phyloP scores from a whole-genome alignment of 2,329 filamentous ascomycete genomes.

The Trichoderma harzianum region DNA sequence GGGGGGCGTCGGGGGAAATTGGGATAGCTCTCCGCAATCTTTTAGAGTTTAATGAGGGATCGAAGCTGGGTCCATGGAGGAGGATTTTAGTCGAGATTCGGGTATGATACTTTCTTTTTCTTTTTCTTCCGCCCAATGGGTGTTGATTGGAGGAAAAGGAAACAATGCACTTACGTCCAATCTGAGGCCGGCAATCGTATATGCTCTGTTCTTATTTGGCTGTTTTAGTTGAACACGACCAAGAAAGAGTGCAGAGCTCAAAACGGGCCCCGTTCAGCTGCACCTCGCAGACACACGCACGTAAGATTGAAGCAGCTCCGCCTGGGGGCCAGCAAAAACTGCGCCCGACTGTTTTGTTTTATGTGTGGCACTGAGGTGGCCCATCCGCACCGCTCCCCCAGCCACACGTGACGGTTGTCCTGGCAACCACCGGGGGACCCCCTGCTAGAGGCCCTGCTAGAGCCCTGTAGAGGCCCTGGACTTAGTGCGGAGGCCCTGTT shows the following conservation, averaged over 20 bases:
- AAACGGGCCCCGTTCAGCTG: background rate
- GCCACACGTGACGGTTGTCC: slow-evolving; percentile 3
- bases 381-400: background rate
- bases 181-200: background rate
- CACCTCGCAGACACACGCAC: background rate
- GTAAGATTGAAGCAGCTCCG: background rate
- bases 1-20: background rate
- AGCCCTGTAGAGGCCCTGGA: background rate
- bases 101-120: background rate
- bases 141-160: background rate
- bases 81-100: background rate
- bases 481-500: background rate
- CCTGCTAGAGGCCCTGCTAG: background rate
- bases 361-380: background rate
- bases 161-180: background rate
- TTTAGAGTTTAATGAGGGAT: slow-evolving; percentile 6
- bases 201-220: background rate
- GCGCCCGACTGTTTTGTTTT: slow-evolving; percentile 13
- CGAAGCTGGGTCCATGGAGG: background rate
- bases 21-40: background rate
- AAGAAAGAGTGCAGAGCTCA: background rate
- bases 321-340: background rate
- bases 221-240: background rate
- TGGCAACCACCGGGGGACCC: background rate
- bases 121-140: background rate